A percentile compares a stretch with the other conserved stretches of the same genome.
These are phyloP conservation scores for Cairneyella variabilis DNA, from an alignment of 495 filamentous ascomycete genomes.

Conservation along the genomic window DNA sequence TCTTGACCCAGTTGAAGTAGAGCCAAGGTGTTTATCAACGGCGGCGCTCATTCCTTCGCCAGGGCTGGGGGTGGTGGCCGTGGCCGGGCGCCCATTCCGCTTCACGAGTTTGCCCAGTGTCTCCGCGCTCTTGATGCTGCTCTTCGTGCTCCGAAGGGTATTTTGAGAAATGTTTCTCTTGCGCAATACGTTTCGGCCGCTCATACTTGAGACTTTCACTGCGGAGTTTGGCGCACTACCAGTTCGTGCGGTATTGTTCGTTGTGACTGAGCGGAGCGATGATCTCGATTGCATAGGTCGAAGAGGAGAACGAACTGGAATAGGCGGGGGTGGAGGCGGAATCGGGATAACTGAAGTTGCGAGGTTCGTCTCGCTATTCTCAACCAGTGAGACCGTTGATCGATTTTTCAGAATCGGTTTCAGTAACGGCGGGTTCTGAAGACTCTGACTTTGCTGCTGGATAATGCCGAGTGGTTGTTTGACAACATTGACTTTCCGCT, in stretches of 20 bases:
- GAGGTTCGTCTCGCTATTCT: conserved; percentile 7
- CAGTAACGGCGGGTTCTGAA: conserved; percentile 3
- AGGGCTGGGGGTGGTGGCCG: background rate
- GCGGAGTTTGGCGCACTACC: conserved; percentile 9
- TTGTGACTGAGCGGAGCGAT: conserved; percentile 5
- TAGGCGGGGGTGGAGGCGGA: conserved; percentile 21
- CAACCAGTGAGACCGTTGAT: conserved; percentile 18
- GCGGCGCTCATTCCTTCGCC: background rate
- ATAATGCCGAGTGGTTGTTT: conserved; percentile 23
- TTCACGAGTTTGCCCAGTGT: conserved; percentile 23
- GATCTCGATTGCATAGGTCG: conserved; percentile 17
- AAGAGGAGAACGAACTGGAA: conserved; percentile 18
- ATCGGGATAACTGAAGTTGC: background rate
- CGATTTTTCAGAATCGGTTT: conserved; percentile 23
- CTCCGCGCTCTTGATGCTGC: conserved; percentile 17
- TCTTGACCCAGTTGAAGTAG: conserved; percentile 7
- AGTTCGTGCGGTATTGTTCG: conserved; percentile 1
- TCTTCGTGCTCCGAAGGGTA: conserved; percentile 16
- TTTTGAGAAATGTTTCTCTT: conserved; percentile 12
- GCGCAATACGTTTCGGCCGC: conserved; percentile 10
- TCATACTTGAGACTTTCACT: conserved; percentile 7
- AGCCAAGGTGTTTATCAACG: conserved; percentile 18
- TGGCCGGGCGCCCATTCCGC: background rate
- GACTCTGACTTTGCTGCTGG: conserved; percentile 16
- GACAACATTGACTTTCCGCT: background rate